Evolutionary conservation across 768 basidiomycete genomes (phyloP).

Genomic region (Boletus speciosus): DNA sequence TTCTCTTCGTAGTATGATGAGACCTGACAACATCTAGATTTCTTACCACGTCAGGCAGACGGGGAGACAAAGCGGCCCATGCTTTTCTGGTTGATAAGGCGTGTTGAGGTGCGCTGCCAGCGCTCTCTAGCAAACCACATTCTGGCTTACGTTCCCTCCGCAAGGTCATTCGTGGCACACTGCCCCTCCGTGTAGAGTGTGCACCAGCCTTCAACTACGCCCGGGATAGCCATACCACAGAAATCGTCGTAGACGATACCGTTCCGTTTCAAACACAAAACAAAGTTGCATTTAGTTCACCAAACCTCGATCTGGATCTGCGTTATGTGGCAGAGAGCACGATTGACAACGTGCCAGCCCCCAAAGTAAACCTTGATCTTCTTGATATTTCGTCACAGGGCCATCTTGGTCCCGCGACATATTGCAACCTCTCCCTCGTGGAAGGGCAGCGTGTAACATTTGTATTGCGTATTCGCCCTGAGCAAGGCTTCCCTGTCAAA

Average conservation of each 20-base stretch:
- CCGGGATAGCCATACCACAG: slow-evolving; percentile 64
- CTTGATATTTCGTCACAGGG: slow-evolving; percentile 70
- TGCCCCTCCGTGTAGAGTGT: slow-evolving; percentile 83
- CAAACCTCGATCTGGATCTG: slow-evolving; percentile 63
- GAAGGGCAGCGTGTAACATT: slow-evolving; percentile 95
- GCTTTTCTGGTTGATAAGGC: slow-evolving; percentile 80
- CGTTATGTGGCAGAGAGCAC: slow-evolving; percentile 66
- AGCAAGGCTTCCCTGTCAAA: slow-evolving; percentile 15
- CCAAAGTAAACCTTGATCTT: slow-evolving; percentile 53
- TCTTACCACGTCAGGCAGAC: slow-evolving; percentile 61
- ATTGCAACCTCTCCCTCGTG: slow-evolving; percentile 53
- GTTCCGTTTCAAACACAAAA: slow-evolving; percentile 39
- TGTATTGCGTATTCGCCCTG: slow-evolving; percentile 69
- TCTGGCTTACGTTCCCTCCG: not conserved
- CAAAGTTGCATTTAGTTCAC: slow-evolving; percentile 62
- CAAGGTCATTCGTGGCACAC: slow-evolving; percentile 75
- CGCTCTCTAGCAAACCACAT: not conserved
- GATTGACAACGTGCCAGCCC: slow-evolving; percentile 47
- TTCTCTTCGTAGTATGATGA: not conserved
- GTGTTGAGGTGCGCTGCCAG: slow-evolving; percentile 54
- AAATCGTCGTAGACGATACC: slow-evolving; percentile 49
- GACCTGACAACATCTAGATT: slow-evolving; percentile 48
- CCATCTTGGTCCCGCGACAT: slow-evolving; percentile 67
- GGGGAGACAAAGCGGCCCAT: slow-evolving; percentile 52
- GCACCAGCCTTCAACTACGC: slow-evolving; percentile 98